Conservation (phyloP, 495 filamentous ascomycete species). For the Glonium stellatum region DNA sequence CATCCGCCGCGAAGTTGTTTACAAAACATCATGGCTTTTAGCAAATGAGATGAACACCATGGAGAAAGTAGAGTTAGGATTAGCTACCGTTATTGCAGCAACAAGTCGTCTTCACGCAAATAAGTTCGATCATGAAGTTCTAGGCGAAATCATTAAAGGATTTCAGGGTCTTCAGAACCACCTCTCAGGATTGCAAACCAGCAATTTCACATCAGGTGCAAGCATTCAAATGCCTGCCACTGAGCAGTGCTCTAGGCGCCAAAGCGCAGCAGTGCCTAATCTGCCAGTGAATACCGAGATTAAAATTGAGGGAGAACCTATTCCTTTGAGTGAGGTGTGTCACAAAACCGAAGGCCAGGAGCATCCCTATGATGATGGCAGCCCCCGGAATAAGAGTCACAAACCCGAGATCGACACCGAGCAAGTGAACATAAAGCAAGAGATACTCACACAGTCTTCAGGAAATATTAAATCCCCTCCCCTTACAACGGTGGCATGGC, state of each 20-base stretch:
- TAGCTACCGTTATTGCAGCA: constrained; percentile 6
- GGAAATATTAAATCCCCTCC: too few relatives aligned
- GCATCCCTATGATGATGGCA: too few relatives aligned
- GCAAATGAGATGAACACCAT: constrained; percentile 9
- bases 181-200: background rate
- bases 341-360: too few relatives aligned
- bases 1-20: constrained; percentile 7
- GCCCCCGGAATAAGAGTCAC: too few relatives aligned
- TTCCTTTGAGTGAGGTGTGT: too few relatives aligned
- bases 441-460: too few relatives aligned
- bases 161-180: background rate
- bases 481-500: too few relatives aligned
- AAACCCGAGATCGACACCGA: too few relatives aligned
- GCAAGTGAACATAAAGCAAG: too few relatives aligned
- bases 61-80: constrained; percentile 3
- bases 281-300: background rate
- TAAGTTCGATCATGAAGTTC: constrained; percentile 1
- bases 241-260: background rate
- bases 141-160: background rate
- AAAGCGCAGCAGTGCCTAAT: too few relatives aligned
- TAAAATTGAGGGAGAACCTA: too few relatives aligned
- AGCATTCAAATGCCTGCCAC: background rate
- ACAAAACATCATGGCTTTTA: constrained; percentile 5
- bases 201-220: background rate
- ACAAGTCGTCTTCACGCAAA: background rate